phyloP scores from a whole-genome alignment of 2,329 filamentous ascomycete genomes.

The Trichophyton equinum region DNA sequence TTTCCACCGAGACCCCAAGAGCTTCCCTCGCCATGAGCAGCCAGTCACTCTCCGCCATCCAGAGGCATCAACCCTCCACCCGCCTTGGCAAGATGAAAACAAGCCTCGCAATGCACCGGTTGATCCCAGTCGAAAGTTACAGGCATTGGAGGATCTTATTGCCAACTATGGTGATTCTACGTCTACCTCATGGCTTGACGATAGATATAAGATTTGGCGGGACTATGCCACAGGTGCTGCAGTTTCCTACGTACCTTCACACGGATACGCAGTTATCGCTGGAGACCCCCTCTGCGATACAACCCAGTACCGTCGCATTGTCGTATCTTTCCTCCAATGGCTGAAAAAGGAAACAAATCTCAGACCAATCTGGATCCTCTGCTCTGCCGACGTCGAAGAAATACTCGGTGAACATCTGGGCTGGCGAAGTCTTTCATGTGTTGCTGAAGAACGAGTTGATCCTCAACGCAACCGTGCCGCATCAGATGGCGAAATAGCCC shows the following conservation, averaged over 20 bases:
- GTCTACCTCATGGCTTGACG: slow-evolving; percentile 87
- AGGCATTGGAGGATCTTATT: slow-evolving; percentile 73
- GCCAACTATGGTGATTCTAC: slow-evolving; percentile 92
- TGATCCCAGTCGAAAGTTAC: slow-evolving; percentile 43
- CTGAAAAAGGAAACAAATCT: slow-evolving; percentile 58
- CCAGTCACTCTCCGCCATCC: slow-evolving; percentile 63
- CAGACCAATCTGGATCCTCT: slow-evolving; percentile 80
- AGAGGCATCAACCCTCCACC: slow-evolving; percentile 68
- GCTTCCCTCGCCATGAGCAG: slow-evolving; percentile 56
- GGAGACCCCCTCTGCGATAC: slow-evolving; percentile 77
- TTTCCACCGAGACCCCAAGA: slow-evolving; percentile 81
- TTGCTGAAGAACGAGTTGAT: slow-evolving; percentile 77
- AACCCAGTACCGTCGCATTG: slow-evolving; percentile 61
- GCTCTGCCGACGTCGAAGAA: slow-evolving; percentile 65
- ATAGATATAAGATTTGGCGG: slow-evolving; percentile 77
- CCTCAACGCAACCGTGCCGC: slow-evolving; percentile 54
- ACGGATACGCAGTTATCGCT: slow-evolving; percentile 69
- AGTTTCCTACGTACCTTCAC: slow-evolving; percentile 66
- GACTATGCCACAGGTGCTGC: slow-evolving; percentile 68
- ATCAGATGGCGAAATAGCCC: slow-evolving; percentile 53
- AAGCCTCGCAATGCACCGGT: slow-evolving; percentile 26
- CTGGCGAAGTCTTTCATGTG: slow-evolving; percentile 81
- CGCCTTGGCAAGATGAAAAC: slow-evolving; percentile 44
- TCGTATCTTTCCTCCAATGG: slow-evolving; percentile 61
- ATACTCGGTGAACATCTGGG: slow-evolving; percentile 67